These are phyloP conservation scores for Aspergillus bertholletiae DNA, from an alignment of 495 filamentous ascomycete species.

Conservation along the genomic window DNA sequence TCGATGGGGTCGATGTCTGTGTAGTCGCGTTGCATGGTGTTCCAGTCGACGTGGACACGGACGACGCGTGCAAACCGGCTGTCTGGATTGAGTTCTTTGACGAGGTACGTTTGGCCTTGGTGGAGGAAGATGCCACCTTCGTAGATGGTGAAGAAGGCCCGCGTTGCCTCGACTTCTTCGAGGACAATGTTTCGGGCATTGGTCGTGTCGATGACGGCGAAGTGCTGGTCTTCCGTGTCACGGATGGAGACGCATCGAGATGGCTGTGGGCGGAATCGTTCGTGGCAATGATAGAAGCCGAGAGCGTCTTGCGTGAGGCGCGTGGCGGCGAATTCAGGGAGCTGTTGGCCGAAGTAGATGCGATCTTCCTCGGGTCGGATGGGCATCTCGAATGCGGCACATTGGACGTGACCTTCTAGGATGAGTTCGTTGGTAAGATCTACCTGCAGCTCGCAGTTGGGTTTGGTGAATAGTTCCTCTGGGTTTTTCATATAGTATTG, in stretches of 20 bases:
- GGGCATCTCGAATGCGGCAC: constrained; percentile 92
- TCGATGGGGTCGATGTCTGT: constrained; percentile 93
- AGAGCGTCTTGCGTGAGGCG: constrained; percentile 68
- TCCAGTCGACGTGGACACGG: constrained; percentile 92
- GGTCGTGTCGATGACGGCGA: constrained; percentile 88
- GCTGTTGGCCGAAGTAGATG: constrained; percentile 74
- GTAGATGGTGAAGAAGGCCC: constrained; percentile 94
- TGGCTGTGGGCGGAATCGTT: constrained; percentile 81
- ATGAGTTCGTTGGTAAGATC: constrained; percentile 90
- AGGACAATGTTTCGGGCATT: constrained; percentile 78
- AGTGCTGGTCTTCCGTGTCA: constrained; percentile 88
- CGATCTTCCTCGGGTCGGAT: constrained; percentile 73
- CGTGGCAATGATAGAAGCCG: constrained; percentile 87
- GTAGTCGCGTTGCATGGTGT: constrained; percentile 86
- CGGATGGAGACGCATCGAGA: constrained; percentile 83
- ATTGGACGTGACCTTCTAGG: constrained; percentile 91
- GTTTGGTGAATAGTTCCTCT: constrained; percentile 91
- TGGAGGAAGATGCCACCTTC: constrained; percentile 98
- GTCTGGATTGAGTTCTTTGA: constrained; percentile 82
- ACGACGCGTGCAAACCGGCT: constrained; percentile 69
- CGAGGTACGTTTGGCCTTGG: constrained; percentile 86
- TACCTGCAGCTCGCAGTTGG: constrained; percentile 83
- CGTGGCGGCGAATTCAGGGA: constrained; percentile 68
- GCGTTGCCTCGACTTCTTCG: constrained; percentile 92
- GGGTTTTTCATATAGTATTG: constrained; percentile 98